phyloP scores from a whole-genome alignment of 2,329 filamentous ascomycete species.

The Coniochaeta ligniaria region DNA sequence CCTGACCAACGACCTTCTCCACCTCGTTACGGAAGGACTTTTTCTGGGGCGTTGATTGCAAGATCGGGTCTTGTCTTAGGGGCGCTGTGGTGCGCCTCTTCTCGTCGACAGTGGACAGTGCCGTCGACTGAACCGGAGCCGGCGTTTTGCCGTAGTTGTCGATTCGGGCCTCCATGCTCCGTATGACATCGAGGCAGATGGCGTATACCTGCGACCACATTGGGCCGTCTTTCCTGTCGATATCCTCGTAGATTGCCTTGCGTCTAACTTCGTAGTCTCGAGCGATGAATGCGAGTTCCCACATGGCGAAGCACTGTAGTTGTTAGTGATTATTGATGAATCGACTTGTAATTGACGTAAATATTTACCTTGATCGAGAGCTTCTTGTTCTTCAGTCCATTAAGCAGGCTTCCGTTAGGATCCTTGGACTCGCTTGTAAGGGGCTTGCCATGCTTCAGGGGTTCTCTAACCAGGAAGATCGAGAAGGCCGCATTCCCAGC shows the following conservation, averaged over 20 bases:
- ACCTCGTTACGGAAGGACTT: constrained; percentile 34
- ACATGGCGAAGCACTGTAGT: constrained; percentile 70
- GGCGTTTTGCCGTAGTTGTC: constrained; percentile 48
- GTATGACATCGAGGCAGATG: constrained; percentile 63
- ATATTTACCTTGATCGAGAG: constrained; percentile 58
- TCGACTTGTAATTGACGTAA: background rate
- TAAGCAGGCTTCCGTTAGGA: constrained; percentile 82
- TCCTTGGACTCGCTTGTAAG: constrained; percentile 82
- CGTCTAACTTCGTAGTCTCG: constrained; percentile 67
- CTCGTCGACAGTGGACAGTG: constrained; percentile 19
- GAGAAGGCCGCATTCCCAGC: constrained; percentile 71
- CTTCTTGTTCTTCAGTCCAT: constrained; percentile 78
- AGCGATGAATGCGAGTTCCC: constrained; percentile 80
- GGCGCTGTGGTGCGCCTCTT: constrained; percentile 30
- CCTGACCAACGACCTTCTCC: constrained; percentile 36
- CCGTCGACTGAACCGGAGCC: constrained; percentile 18
- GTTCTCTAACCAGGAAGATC: constrained; percentile 71
- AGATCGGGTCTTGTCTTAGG: constrained; percentile 37
- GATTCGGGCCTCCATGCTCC: constrained; percentile 60
- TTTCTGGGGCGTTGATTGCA: constrained; percentile 28
- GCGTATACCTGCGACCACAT: constrained; percentile 75
- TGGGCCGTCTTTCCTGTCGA: constrained; percentile 72
- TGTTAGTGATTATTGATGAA: constrained; percentile 8
- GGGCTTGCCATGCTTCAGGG: constrained; percentile 76
- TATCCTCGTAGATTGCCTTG: constrained; percentile 77